These are phyloP conservation scores for Candida smagusa DNA, from an alignment of 1,139 yeast species.

Conservation along the genomic window DNA sequence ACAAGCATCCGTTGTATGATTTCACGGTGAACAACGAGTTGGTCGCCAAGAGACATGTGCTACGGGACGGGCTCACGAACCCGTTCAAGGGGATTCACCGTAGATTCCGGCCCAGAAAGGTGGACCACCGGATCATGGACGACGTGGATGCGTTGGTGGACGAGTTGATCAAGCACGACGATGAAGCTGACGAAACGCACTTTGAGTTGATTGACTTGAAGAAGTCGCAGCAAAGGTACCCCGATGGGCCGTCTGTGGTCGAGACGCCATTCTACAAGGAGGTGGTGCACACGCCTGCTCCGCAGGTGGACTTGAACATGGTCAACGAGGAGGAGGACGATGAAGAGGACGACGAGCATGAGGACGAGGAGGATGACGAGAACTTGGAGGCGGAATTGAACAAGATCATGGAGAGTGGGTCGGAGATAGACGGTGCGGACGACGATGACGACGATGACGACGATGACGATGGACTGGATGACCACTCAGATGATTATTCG, in stretches of 20 bases:
- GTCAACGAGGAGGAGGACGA: conserved; percentile 12
- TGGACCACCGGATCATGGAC: conserved; percentile 51
- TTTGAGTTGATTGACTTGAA: conserved; percentile 71
- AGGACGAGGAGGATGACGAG: conserved; percentile 18
- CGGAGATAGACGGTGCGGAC: conserved; percentile 19
- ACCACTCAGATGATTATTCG: conserved; percentile 28
- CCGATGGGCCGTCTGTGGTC: conserved; percentile 21
- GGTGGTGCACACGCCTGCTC: background rate
- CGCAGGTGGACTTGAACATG: conserved; percentile 11
- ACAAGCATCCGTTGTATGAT: conserved; percentile 46
- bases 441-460: conserved; percentile 28
- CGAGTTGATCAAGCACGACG: conserved; percentile 71
- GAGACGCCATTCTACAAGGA: conserved; percentile 12
- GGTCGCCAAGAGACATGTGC: conserved; percentile 44
- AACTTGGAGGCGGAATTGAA: conserved; percentile 41
- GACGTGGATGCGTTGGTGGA: conserved; percentile 78
- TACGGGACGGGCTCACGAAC: conserved; percentile 78
- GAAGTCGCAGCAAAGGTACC: conserved; percentile 12
- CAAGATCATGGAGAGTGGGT: conserved; percentile 30
- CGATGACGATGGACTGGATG: conserved; percentile 27
- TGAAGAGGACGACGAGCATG: conserved; percentile 11
- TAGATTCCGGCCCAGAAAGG: conserved; percentile 50
- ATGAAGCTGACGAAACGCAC: conserved; percentile 76
- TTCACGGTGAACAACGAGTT: conserved; percentile 40
- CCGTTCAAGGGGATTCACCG: conserved; percentile 55